Percentiles rank a stretch among this genome's conserved stretches.
phyloP scores from a whole-genome alignment of 2,329 filamentous ascomycete species.

The Cercospora sp. region DNA sequence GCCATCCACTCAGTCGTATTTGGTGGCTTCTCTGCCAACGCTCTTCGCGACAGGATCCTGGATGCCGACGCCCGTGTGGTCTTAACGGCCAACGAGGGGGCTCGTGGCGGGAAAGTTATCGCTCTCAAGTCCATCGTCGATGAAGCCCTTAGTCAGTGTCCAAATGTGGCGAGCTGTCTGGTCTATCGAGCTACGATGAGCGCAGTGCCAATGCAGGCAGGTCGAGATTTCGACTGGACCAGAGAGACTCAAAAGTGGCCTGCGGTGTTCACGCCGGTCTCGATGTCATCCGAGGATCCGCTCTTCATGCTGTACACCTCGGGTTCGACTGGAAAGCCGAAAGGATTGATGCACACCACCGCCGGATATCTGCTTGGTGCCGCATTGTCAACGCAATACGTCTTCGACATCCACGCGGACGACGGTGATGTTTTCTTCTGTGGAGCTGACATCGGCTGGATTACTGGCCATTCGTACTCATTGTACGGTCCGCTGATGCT shows the following conservation, averaged over 20 bases:
- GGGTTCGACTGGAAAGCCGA: background rate
- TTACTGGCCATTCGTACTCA: background rate
- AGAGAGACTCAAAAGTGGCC: background rate
- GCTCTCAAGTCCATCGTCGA: background rate
- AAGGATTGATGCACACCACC: background rate
- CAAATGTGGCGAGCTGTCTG: background rate
- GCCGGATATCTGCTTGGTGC: background rate
- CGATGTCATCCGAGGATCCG: background rate
- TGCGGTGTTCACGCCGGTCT: background rate
- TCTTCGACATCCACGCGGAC: background rate
- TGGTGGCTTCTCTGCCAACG: conserved; percentile 92
- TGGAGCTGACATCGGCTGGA: background rate
- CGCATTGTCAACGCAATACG: background rate
- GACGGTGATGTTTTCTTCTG: background rate
- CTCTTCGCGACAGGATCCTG: conserved; percentile 84
- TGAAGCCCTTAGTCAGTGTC: conserved; percentile 44
- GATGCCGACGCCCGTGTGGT: conserved; percentile 86
- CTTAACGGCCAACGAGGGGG: conserved; percentile 93
- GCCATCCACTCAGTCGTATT: conserved; percentile 96
- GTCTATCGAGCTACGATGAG: conserved; percentile 47
- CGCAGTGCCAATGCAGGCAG: conserved; percentile 53
- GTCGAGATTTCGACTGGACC: background rate
- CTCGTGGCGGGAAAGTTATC: conserved; percentile 92
- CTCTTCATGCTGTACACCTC: background rate
- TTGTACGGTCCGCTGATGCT: background rate